Base-by-base conservation (phyloP, 2,329 filamentous ascomycete species). In the Endothia cerciana region DNA sequence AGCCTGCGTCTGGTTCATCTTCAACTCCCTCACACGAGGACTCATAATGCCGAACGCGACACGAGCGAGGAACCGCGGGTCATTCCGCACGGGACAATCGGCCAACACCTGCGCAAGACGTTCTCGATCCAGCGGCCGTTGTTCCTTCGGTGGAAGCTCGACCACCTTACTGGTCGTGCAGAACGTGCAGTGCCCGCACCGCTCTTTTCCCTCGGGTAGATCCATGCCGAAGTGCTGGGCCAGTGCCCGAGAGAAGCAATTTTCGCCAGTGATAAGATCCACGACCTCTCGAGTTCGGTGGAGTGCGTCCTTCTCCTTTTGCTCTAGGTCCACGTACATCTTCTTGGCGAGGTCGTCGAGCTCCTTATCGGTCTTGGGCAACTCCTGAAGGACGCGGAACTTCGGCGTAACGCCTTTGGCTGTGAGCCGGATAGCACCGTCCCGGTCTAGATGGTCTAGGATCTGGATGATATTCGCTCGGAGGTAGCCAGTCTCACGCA, bases 11-110 rank as follows among this genome's bases (percentile, higher is more conserved):
- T 76, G 82, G 15, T 80, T 76, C 40, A 89, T 69, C 71, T 82
- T 85, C 62, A 86, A 72, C 45, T 77, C 73, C 5, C 75, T 79
- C 0, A 87, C 79, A 1, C 86, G 75, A 0, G 87, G 87, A 69
- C 85, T 89, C 55, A 77, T 79, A 71, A 89, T 89, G 0, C 87
- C 87, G 72, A 89, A 89, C 0, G 86, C 87, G 4, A 89, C 75
- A 25, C 84, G 79, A 0, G 87, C 85, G 36, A 89, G 75, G 69
- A 88, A 84, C 15, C 87, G 75, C 2, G 87, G 79, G 71, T 90
- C 87, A 57, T 89, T 84, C 2, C 84, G 78, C 0, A 82, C 79
- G 0, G 74, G 70, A 15, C 83, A 81, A 0, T 73, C 77, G 0
- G 73, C 67, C 1, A 89, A 74, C 0, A 89, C 74, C 1, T 71